Evolutionary conservation across 2,329 filamentous ascomycete species (phyloP).

Genomic region (Colletotrichum phormii): DNA sequence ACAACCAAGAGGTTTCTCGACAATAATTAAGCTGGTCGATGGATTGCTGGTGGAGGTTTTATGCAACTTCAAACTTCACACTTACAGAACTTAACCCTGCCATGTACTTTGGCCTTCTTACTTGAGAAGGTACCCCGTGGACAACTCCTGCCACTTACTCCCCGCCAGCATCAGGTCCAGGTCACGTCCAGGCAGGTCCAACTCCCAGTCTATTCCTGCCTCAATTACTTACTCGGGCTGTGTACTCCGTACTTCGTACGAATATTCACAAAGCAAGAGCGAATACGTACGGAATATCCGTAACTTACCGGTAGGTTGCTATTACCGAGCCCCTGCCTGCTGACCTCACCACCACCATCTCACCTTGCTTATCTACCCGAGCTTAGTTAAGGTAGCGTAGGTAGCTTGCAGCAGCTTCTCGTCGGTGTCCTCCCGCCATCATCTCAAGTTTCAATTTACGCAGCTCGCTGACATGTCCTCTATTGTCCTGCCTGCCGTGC

Average conservation of each 20-base stretch:
- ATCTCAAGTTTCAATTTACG: background rate
- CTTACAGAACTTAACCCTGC: background rate
- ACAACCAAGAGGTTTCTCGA: background rate
- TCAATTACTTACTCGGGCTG: too few species aligned
- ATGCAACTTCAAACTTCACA: constrained; percentile 8
- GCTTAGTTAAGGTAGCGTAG: background rate
- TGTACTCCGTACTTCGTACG: background rate
- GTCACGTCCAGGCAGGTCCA: background rate
- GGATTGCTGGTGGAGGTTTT: constrained; percentile 7
- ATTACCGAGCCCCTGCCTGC: background rate
- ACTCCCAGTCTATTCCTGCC: background rate
- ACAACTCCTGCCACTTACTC: background rate
- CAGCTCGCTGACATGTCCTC: background rate
- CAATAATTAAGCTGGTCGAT: background rate
- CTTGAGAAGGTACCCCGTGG: too few species aligned
- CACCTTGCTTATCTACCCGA: background rate
- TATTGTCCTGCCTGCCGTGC: background rate
- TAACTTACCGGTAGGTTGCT: too few species aligned
- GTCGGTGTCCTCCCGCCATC: background rate
- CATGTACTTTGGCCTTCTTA: background rate
- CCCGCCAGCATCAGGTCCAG: background rate
- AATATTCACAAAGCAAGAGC: too few species aligned
- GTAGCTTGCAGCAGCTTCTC: constrained; percentile 9
- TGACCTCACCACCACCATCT: background rate
- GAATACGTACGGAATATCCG: too few species aligned